Evolutionary conservation across 163 green algal genomes (phyloP).

Genomic region (Chloroidium sp.): DNA sequence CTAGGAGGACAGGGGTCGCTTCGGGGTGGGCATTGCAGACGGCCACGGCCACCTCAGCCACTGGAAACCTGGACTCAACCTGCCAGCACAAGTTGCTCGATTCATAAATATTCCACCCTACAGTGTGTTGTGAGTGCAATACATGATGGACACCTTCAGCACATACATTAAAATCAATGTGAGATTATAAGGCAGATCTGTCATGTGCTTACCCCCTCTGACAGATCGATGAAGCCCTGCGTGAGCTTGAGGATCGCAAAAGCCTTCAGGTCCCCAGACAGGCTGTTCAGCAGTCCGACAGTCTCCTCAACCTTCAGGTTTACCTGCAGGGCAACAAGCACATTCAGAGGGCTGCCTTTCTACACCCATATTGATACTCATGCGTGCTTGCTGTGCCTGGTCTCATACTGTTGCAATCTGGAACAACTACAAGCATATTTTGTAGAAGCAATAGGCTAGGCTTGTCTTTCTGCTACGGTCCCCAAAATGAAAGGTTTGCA

Average conservation of each 20-base stretch:
- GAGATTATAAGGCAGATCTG: too few relatives aligned
- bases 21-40: constrained; percentile 34
- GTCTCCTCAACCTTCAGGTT: constrained; percentile 40
- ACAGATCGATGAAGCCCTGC: constrained; percentile 58
- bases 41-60: constrained; percentile 66
- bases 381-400: not conserved
- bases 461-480: too few relatives aligned
- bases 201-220: constrained; percentile 12
- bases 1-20: constrained; percentile 40
- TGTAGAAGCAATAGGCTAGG: too few relatives aligned
- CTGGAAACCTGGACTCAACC: constrained; percentile 61
- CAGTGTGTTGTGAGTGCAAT: too few relatives aligned
- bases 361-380: not conserved
- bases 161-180: too few relatives aligned
- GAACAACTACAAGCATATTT: not conserved
- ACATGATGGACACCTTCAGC: too few relatives aligned
- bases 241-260: constrained; percentile 50
- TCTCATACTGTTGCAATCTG: not conserved
- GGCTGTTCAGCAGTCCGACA: constrained; percentile 22
- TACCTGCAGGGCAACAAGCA: not conserved
- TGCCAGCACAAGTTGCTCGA: constrained; percentile 2
- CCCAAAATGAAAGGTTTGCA: too few relatives aligned
- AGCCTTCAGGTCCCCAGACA: constrained; percentile 17
- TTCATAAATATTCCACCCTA: too few relatives aligned
- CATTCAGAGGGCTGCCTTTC: not conserved